Conservation (phyloP, 192 early-diverging fungal genomes). For the Backusella circina region DNA sequence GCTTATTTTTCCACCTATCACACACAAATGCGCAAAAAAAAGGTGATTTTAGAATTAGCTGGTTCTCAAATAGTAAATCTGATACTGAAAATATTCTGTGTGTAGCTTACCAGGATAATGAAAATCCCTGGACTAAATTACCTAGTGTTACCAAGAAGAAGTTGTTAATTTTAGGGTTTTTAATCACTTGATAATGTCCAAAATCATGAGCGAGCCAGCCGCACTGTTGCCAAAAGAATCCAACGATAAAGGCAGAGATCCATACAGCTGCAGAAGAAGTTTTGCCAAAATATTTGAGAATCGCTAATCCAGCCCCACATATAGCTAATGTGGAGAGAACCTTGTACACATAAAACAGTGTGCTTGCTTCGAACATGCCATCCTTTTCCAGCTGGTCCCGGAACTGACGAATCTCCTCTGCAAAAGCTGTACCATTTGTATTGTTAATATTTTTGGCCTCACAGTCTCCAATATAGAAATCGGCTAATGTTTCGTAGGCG, state of each 20-base stretch:
- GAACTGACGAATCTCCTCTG: conserved; percentile 58
- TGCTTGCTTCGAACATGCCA: conserved; percentile 63
- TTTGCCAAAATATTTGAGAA: conserved; percentile 51
- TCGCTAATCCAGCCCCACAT: conserved; percentile 38
- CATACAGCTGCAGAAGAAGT: conserved; percentile 53
- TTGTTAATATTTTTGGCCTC: conserved; percentile 5
- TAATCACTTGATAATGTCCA: conserved; percentile 77
- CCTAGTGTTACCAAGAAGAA: conserved; percentile 68
- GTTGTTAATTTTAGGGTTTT: conserved; percentile 59
- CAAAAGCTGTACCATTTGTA: conserved; percentile 49
- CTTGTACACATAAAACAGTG: conserved; percentile 65
- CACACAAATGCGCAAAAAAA: not conserved
- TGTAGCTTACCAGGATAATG: conserved; percentile 57
- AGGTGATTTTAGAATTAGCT: not conserved
- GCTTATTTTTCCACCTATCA: conserved; percentile 82
- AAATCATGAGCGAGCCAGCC: conserved; percentile 90
- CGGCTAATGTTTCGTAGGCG: conserved; percentile 61
- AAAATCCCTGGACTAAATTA: conserved; percentile 73
- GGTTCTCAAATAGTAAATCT: not conserved
- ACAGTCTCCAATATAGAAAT: conserved; percentile 76
- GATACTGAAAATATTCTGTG: not conserved
- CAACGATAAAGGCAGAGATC: conserved; percentile 53
- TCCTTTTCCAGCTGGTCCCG: conserved; percentile 46
- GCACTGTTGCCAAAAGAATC: conserved; percentile 80
- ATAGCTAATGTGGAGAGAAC: conserved; percentile 54